phyloP scores from a whole-genome alignment of 148 eudicot species.

The Arbutus unedo region DNA sequence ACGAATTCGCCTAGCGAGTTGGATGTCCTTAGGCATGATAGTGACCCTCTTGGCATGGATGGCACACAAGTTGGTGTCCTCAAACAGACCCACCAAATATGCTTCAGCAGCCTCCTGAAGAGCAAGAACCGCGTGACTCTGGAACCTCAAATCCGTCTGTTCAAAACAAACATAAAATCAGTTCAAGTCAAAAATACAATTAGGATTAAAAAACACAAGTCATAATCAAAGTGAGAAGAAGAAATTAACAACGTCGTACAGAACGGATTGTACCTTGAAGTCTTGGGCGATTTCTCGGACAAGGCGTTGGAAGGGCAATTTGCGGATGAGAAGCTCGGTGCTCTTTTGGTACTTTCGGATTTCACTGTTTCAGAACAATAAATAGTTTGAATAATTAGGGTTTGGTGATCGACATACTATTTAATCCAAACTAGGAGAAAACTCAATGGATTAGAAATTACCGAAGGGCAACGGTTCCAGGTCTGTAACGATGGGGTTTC shows the following conservation, averaged over 20 bases:
- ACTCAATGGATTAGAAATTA: neutral
- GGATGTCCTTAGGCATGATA: constrained; percentile 47
- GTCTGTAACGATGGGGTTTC: constrained; percentile 73
- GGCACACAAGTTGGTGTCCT: constrained; percentile 33
- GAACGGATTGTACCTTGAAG: constrained; percentile 36
- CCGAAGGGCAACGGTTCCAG: constrained; percentile 73
- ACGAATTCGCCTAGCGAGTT: constrained; percentile 44
- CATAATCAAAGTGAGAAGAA: neutral
- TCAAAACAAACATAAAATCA: neutral
- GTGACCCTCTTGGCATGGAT: constrained; percentile 46
- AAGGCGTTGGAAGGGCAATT: constrained; percentile 63
- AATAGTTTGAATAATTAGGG: neutral
- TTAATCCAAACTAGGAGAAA: neutral
- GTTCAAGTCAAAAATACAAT: neutral
- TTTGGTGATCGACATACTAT: neutral
- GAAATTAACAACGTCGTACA: neutral
- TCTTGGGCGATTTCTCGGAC: constrained; percentile 73
- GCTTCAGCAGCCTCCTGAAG: constrained; percentile 45
- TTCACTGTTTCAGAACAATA: constrained; percentile 38
- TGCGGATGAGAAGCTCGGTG: constrained; percentile 65
- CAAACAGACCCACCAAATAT: constrained; percentile 40
- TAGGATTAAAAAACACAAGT: too few species aligned
- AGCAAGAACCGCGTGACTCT: constrained; percentile 46
- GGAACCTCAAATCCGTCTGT: constrained; percentile 53
- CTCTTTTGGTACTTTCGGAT: constrained; percentile 76